phyloP scores from a whole-genome alignment of 164 flowering plant genomes.

The Nelumbo lutea region DNA sequence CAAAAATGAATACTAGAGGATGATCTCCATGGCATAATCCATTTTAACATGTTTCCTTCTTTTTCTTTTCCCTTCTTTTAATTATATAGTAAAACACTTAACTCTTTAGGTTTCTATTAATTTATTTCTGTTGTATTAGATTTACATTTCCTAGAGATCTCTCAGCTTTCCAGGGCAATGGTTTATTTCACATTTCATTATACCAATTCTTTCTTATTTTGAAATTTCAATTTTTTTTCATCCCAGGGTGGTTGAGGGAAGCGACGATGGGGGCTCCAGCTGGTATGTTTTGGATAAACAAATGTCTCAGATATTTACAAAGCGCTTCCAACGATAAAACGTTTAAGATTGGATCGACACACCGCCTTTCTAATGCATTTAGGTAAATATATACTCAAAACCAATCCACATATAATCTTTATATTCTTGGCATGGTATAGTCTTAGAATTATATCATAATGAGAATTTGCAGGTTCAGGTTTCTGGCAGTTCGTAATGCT shows the following conservation, averaged over 20 bases:
- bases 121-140: not conserved
- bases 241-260: slow-evolving; percentile 86
- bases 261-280: slow-evolving; percentile 67
- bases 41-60: too few relatives aligned
- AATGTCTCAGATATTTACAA: slow-evolving; percentile 57
- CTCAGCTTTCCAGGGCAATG: not conserved
- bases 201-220: not conserved
- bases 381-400: slow-evolving; percentile 40
- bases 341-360: slow-evolving; percentile 33
- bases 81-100: not conserved
- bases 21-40: too few relatives aligned
- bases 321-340: slow-evolving; percentile 70
- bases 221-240: not conserved
- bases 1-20: too few relatives aligned
- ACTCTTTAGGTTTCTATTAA: not conserved
- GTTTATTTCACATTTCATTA: not conserved
- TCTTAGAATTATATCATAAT: not conserved
- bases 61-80: too few relatives aligned
- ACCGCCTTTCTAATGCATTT: slow-evolving; percentile 48
- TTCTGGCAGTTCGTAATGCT: slow-evolving; percentile 57
- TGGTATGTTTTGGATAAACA: slow-evolving; percentile 76
- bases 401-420: not conserved
- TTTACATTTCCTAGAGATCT: not conserved
- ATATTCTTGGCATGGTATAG: not conserved
- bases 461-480: slow-evolving; percentile 54